Base-by-base conservation (phyloP, 2,329 filamentous ascomycete genomes). In the Lanzia echinophila region DNA sequence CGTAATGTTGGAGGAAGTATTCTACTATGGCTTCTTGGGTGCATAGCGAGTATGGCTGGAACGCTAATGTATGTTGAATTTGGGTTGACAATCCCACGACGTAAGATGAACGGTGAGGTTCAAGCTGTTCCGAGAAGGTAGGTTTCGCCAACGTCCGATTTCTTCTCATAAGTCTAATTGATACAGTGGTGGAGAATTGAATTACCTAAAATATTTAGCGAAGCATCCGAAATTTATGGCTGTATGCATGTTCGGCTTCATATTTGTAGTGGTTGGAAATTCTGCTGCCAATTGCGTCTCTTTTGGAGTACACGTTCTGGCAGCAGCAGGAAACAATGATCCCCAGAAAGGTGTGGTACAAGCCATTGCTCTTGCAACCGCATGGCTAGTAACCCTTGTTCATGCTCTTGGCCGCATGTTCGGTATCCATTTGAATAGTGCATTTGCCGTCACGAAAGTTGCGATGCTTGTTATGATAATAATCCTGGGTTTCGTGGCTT, bases 1-100 rank as follows among this genome's bases (percentile, higher is more conserved):
- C 2, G 78, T 79, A 53, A 75, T 73, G 77, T 81, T 2, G 79
- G 79, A 3, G 71, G 79, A 39, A 70, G 74, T 11, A 66, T 82
- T 8, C 68, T 79, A 24, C 68, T 82, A 10, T 82, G 79, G 79
- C 71, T 77, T 1, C 65, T 78, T 12, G 79, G 76, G 28, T 69
- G 68, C 19, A 57, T 73, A 34, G 46, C 51, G 17, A 54, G 53
- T 3, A 54, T 62, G 39, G 60, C 60, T 11, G 60, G 60, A 15
- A 48, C 55, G 6, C 34, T 54, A 34, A 43, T 70, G n/a, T 68
- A 69, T 54, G 63, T 77, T n/a, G 75, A 78, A 56, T 75, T 75
- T 47, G 75, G 75, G 2, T 67, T 77, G n/a, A 74, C 73, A 20
- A 70, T 75, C 32, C 75, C 75, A 11, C 68, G 73, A 19, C 72